These are phyloP conservation scores for Vitis hybrid DNA, from an alignment of 177 flowering plant genomes.

Conservation along the genomic window DNA sequence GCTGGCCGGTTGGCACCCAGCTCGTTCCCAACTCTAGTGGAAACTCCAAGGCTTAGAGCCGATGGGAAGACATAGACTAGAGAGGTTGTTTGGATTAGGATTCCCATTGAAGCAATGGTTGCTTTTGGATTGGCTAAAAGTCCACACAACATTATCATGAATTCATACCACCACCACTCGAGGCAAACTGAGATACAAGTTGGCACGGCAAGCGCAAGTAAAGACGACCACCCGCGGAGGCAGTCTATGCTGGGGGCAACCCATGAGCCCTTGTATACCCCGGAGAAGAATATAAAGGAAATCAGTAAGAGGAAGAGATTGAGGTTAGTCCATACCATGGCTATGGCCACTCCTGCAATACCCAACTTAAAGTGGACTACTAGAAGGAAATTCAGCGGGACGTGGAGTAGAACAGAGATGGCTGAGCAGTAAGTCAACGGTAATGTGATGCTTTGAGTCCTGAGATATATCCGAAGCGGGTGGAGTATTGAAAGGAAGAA, in stretches of 20 bases:
- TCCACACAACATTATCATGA: slow-evolving; percentile 87
- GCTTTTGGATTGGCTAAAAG: slow-evolving; percentile 68
- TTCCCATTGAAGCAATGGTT: slow-evolving; percentile 90
- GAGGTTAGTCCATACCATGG: slow-evolving; percentile 82
- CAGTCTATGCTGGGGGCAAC: slow-evolving; percentile 75
- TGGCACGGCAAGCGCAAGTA: slow-evolving; percentile 72
- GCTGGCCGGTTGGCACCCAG: slow-evolving; percentile 78
- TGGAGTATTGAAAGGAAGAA: slow-evolving; percentile 83
- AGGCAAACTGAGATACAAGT: slow-evolving; percentile 84
- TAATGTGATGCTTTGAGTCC: slow-evolving; percentile 76
- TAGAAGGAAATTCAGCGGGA: slow-evolving; percentile 75
- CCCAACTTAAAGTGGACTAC: slow-evolving; percentile 73
- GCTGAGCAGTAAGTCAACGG: slow-evolving; percentile 82
- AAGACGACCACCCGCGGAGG: slow-evolving; percentile 70
- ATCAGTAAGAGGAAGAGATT: slow-evolving; percentile 53
- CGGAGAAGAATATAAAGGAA: slow-evolving; percentile 56
- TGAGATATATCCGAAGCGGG: slow-evolving; percentile 70
- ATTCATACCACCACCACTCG: slow-evolving; percentile 99
- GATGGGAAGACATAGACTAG: slow-evolving; percentile 88
- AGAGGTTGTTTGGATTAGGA: slow-evolving; percentile 85
- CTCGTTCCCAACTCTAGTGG: slow-evolving; percentile 79
- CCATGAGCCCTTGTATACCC: slow-evolving; percentile 72
- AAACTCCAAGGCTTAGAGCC: slow-evolving; percentile 74
- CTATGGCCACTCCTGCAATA: slow-evolving; percentile 76
- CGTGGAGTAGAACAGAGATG: slow-evolving; percentile 69